Conservation (phyloP, 441 rosid genomes). For the Adansonia grandidieri region DNA sequence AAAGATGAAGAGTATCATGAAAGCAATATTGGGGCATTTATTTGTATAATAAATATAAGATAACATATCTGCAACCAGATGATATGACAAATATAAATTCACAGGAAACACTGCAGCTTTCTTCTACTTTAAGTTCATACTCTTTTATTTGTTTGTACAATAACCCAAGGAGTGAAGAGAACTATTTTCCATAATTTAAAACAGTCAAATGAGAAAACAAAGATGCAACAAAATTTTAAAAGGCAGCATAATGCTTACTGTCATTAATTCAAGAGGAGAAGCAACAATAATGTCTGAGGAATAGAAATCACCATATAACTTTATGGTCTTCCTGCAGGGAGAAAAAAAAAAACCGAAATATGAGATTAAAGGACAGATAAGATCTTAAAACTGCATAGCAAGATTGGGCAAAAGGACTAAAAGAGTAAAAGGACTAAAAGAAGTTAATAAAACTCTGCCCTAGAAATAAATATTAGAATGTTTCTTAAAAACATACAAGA, state of each 20-base stretch:
- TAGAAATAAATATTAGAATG: background rate
- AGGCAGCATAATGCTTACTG: slow-evolving; percentile 49
- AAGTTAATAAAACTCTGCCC: background rate
- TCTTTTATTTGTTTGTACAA: background rate
- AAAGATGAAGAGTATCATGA: background rate
- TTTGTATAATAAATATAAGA: slow-evolving; percentile 4
- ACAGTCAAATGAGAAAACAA: slow-evolving; percentile 3
- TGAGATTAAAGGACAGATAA: background rate
- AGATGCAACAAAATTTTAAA: background rate
- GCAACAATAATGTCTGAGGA: slow-evolving; percentile 92
- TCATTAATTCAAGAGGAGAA: slow-evolving; percentile 76
- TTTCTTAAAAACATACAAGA: background rate
- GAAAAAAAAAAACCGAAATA: background rate
- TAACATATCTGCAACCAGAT: background rate
- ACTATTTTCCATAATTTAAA: background rate
- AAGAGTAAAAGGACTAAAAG: too few relatives aligned
- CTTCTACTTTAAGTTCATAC: background rate
- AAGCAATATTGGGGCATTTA: slow-evolving; percentile 2
- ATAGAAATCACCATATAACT: slow-evolving; percentile 83
- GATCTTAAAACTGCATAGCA: background rate
- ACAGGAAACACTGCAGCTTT: slow-evolving; percentile 1
- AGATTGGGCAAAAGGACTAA: background rate
- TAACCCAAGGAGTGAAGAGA: background rate
- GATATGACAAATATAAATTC: background rate
- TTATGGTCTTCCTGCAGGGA: slow-evolving; percentile 77